Conservation (phyloP, 108 stramenopile genomes). For the Cyclotella kingstonii region DNA sequence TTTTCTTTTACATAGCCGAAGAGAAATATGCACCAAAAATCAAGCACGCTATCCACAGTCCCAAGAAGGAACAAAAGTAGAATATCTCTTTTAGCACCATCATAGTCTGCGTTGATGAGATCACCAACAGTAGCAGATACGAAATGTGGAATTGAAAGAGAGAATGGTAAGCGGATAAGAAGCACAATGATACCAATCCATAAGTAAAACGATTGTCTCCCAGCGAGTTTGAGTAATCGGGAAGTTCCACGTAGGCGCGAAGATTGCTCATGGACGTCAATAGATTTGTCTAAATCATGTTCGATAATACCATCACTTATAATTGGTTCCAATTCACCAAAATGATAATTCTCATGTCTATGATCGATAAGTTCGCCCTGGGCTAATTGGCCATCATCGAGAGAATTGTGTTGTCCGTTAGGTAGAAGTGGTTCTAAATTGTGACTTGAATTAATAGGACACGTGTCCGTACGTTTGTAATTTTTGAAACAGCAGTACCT, state of each 20-base stretch:
- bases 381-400: not conserved
- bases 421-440: constrained; percentile 1
- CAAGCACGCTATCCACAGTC: constrained; percentile 70
- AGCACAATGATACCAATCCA: constrained; percentile 81
- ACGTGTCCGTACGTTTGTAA: not conserved
- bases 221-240: constrained; percentile 76
- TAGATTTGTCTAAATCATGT: constrained; percentile 2
- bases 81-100: constrained; percentile 67
- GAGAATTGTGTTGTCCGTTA: not conserved
- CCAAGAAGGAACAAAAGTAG: constrained; percentile 78
- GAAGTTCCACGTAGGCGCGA: constrained; percentile 72
- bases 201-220: constrained; percentile 67
- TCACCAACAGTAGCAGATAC: constrained; percentile 77
- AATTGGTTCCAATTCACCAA: not conserved
- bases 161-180: constrained; percentile 84
- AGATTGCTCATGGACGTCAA: constrained; percentile 14
- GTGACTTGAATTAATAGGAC: not conserved
- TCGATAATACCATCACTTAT: not conserved
- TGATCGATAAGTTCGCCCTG: not conserved
- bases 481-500: constrained; percentile 8
- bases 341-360: not conserved
- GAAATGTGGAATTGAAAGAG: constrained; percentile 83
- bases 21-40: constrained; percentile 90
- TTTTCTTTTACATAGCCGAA: constrained; percentile 87
- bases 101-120: constrained; percentile 56